Base-by-base conservation (phyloP, 495 filamentous ascomycete genomes). In the Tuber aestivum region DNA sequence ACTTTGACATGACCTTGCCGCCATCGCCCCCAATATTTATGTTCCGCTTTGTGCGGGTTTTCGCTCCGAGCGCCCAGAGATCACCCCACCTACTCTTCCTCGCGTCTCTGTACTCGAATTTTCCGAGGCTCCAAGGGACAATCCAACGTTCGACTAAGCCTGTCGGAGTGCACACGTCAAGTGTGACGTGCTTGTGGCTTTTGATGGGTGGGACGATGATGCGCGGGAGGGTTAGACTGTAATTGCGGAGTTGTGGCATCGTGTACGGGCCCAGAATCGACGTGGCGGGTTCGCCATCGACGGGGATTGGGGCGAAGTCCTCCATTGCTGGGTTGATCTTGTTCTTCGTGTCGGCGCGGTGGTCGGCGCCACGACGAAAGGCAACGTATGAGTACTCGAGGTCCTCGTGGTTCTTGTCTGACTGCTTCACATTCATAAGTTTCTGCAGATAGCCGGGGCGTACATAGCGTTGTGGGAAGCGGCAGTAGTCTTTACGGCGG, bases 121-220 rank as follows among this genome's bases (percentile, higher is more conserved):
- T 90, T 77, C 91, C 91, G 84, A 90, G 96, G 56, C 90, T 93
- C 74, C 89, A 90, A 1, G 95, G 92, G 0, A 99, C 90, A 0
- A 91, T 93, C 95, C 95, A 99, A 65, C 95, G 93, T 85, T 99
- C 95, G n/a, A 98, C 89, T 45, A 87, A 89, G 35, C 91, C 96
- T 1, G 87, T 85, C 0, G 96, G 93, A 0, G 96, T 98, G 86
- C 95, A 99, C 14, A 97, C 78, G 83, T 99, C 96, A 7, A 98
- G 85, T 48, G 91, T 92, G 77, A 98, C 90, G 82, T 99, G 95
- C 1, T 93, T 93, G 37, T 88, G 89, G 23, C 93, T 89, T 85
- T 99, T 99, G 70, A 99, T 85, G 18, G 95, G 93, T 8, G 91
- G 88, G 10, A 93, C 87, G 72, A 99, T 85, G 45, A 89, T 85